These are phyloP conservation scores for Termitomyces titanicus DNA, from an alignment of 768 basidiomycete genomes.

Conservation along the genomic window DNA sequence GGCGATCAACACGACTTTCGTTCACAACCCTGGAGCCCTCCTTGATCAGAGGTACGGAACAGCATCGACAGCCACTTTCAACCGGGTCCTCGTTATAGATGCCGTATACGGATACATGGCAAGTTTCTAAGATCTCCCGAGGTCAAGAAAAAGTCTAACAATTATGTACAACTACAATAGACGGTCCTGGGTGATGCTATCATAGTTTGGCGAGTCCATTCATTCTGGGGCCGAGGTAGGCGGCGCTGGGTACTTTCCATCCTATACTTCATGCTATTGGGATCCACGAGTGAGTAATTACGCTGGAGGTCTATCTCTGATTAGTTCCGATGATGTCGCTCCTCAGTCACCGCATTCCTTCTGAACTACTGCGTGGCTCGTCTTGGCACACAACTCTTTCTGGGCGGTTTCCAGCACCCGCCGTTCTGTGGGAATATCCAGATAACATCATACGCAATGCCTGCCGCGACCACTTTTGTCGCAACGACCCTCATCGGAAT, in stretches of 20 bases:
- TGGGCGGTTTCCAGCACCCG: slow-evolving; percentile 7
- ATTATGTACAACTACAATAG: neutral
- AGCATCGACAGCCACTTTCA: slow-evolving; percentile 1
- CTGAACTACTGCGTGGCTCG: slow-evolving; percentile 6
- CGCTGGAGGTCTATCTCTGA: too few species aligned
- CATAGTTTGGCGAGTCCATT: slow-evolving; percentile 5
- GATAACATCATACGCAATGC: slow-evolving; percentile 9
- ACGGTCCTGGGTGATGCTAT: slow-evolving; percentile 9
- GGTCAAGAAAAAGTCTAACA: neutral
- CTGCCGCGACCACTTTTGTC: slow-evolving; percentile 7
- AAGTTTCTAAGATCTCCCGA: neutral
- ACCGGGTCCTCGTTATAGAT: slow-evolving; percentile 5
- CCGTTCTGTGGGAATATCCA: slow-evolving; percentile 5
- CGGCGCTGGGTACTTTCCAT: slow-evolving; percentile 6
- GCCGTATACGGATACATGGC: slow-evolving; percentile 7
- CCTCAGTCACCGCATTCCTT: slow-evolving; percentile 2
- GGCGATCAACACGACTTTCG: slow-evolving; percentile 3
- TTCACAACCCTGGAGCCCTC: neutral
- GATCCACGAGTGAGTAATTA: neutral
- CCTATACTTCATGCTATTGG: neutral
- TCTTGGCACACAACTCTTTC: slow-evolving; percentile 4
- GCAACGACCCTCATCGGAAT: slow-evolving; percentile 4
- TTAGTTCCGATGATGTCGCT: neutral
- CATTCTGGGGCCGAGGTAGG: slow-evolving; percentile 3
- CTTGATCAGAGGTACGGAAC: slow-evolving; percentile 1